These are phyloP conservation scores for Penicillium argentinense DNA, from an alignment of 495 filamentous ascomycete genomes.

Conservation along the genomic window DNA sequence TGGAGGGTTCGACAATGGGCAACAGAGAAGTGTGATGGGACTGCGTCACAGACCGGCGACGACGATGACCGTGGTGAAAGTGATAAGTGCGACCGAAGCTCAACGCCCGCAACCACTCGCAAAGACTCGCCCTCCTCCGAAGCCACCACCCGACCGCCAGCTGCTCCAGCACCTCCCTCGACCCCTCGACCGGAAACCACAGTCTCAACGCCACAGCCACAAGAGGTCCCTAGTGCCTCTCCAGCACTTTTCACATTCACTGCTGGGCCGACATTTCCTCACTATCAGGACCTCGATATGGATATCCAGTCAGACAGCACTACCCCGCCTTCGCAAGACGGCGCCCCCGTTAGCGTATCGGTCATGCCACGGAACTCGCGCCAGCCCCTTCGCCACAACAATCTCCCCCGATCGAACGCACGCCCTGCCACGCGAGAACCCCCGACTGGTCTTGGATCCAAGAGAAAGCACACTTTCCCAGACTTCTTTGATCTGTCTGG, in stretches of 20 bases:
- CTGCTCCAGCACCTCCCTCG: slow-evolving; percentile 40
- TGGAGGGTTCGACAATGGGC: slow-evolving; percentile 83
- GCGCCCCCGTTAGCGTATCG: slow-evolving; percentile 50
- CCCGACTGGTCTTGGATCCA: slow-evolving; percentile 63
- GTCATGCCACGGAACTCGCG: slow-evolving; percentile 53
- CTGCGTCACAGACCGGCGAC: slow-evolving; percentile 61
- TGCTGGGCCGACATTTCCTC: slow-evolving; percentile 60
- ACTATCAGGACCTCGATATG: slow-evolving; percentile 60
- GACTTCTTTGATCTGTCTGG: slow-evolving; percentile 83
- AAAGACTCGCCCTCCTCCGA: slow-evolving; percentile 46
- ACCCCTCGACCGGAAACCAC: slow-evolving; percentile 27
- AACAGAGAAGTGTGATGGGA: slow-evolving; percentile 70
- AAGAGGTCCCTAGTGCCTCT: slow-evolving; percentile 29
- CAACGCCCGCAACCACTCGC: slow-evolving; percentile 61
- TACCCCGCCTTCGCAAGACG: slow-evolving; percentile 30
- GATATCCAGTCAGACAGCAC: slow-evolving; percentile 56
- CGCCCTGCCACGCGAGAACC: slow-evolving; percentile 43
- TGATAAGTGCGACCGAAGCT: slow-evolving; percentile 53
- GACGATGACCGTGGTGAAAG: slow-evolving; percentile 62
- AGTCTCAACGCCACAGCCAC: slow-evolving; percentile 17
- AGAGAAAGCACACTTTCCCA: slow-evolving; percentile 71
- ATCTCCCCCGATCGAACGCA: slow-evolving; percentile 38
- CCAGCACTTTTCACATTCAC: slow-evolving; percentile 65
- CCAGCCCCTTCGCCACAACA: slow-evolving; percentile 49
- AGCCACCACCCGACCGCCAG: slow-evolving; percentile 24